Base-by-base conservation (phyloP, 176 grass and related monocot species). In the Pontederia crassipes region DNA sequence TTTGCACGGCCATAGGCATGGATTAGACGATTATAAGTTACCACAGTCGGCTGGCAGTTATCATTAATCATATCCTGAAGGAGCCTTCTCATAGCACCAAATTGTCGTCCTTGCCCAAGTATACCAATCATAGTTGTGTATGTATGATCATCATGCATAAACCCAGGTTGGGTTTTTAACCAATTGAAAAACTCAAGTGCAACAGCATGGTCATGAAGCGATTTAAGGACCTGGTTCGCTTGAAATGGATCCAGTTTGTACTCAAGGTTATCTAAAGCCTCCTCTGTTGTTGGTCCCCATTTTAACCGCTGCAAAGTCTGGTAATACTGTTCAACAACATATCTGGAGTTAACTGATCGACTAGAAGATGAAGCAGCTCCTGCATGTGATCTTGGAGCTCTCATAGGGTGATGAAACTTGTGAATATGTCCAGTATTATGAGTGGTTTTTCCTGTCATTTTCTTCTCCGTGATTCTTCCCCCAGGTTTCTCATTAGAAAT, bases 91-190 rank as follows among this genome's bases (percentile, higher is more conserved):
- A 97, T 80, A 12, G 60, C 59, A 71, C 70, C 84, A 55, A 97
- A 88, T 59, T 97, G 84, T 40, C 59, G 91, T 20, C 84, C 81
- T 66, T 91, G 93, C 57, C 93, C 93, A 71, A 97, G 81, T 61
- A 97, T 85, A 40, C 93, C 93, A 59, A 97, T 97, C 84, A 91
- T 88, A 46, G 87, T 97, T 45, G 93, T 97, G 74, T 97, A 97
- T 51, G 87, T 88, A 80, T 97, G 84, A 62, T 77, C 81, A 78
- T 97, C 93, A n/a, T 97, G 93, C 69, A 79, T 97, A 72, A 97
- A 97, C 17, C 87, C 87, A 57, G 81, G 79, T 68, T 92, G 84
- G 50, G 54, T 59, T 74, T 90, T 91, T 78, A 97, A 86, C 93
- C 93, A 92, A 28, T 81, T 65, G 58, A 97, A 97, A 63, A 97